phyloP scores from a whole-genome alignment of 2,329 filamentous ascomycete species.

The Pseudogymnoascus sp. region DNA sequence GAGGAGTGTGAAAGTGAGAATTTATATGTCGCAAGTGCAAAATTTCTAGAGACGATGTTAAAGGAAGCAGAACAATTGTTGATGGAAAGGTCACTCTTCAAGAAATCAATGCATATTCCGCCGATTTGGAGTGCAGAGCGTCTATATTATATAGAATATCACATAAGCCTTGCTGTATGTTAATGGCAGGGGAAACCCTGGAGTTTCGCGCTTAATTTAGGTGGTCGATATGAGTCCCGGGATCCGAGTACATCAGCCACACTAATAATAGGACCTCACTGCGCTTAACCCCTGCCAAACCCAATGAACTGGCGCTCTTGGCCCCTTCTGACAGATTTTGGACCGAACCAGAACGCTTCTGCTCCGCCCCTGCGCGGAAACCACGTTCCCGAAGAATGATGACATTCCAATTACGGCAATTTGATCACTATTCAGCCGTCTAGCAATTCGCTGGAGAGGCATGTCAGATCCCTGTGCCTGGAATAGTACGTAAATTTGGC shows the following conservation, averaged over 20 bases:
- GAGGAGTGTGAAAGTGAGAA: not conserved
- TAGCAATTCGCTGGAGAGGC: not conserved
- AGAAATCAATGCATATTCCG: not conserved
- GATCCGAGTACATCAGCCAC: not conserved
- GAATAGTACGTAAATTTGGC: not conserved
- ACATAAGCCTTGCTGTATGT: not conserved
- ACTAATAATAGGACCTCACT: slow-evolving; percentile 1
- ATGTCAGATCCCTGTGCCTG: not conserved
- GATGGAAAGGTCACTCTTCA: not conserved
- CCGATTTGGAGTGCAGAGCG: not conserved
- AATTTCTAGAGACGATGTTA: not conserved
- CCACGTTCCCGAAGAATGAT: not conserved
- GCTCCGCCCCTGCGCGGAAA: slow-evolving; percentile 2
- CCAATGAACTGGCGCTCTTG: not conserved
- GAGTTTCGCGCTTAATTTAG: not conserved
- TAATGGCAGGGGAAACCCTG: not conserved
- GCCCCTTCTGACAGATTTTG: not conserved
- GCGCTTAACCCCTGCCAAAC: not conserved
- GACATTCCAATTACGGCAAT: not conserved
- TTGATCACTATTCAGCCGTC: not conserved
- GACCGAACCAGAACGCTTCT: not conserved
- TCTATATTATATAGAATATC: slow-evolving; percentile 4
- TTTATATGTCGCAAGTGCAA: not conserved
- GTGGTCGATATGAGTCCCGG: not conserved
- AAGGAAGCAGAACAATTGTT: not conserved